Conservation (phyloP, 2,329 filamentous ascomycete genomes). For the Diaporthe amygdali region DNA sequence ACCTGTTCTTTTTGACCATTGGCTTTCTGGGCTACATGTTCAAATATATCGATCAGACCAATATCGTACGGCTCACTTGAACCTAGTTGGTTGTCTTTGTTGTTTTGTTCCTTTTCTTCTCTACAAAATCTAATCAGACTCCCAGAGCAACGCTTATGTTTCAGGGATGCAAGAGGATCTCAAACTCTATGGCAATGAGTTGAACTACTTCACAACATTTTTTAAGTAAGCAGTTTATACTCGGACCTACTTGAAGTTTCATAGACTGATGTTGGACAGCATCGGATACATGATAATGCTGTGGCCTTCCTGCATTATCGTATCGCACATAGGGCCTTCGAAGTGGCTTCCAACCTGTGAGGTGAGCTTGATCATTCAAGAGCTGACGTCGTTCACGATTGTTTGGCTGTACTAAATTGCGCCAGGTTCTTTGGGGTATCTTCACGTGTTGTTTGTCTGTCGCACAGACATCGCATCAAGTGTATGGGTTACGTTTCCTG, state of each 20-base stretch:
- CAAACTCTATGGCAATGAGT: slow-evolving; percentile 8
- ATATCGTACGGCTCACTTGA: not conserved
- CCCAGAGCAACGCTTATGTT: slow-evolving; percentile 17
- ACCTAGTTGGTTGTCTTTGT: not conserved
- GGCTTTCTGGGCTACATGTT: slow-evolving; percentile 23
- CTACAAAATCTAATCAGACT: not conserved
- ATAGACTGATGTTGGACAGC: not conserved
- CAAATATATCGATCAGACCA: slow-evolving; percentile 20
- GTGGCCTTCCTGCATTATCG: slow-evolving; percentile 20
- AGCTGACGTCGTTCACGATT: fast-evolving
- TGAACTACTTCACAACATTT: slow-evolving; percentile 22
- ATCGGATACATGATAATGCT: slow-evolving; percentile 21
- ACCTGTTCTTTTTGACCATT: slow-evolving; percentile 9
- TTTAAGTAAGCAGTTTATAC: slow-evolving; percentile 1
- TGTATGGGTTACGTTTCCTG: slow-evolving; percentile 17
- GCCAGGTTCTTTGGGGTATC: slow-evolving; percentile 10
- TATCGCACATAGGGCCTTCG: slow-evolving; percentile 16
- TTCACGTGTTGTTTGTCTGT: slow-evolving; percentile 16
- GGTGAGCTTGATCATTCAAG: not conserved
- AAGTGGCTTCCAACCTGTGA: slow-evolving; percentile 16
- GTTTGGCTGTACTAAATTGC: not conserved
- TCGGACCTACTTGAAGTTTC: not conserved
- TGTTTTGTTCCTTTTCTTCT: too few species aligned
- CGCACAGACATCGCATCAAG: not conserved
- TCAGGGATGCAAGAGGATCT: slow-evolving; percentile 21